Evolutionary conservation across 2,329 filamentous ascomycete species (phyloP), one percentile per base, ranked within the genome.

Genomic region (Ustulina deusta): DNA sequence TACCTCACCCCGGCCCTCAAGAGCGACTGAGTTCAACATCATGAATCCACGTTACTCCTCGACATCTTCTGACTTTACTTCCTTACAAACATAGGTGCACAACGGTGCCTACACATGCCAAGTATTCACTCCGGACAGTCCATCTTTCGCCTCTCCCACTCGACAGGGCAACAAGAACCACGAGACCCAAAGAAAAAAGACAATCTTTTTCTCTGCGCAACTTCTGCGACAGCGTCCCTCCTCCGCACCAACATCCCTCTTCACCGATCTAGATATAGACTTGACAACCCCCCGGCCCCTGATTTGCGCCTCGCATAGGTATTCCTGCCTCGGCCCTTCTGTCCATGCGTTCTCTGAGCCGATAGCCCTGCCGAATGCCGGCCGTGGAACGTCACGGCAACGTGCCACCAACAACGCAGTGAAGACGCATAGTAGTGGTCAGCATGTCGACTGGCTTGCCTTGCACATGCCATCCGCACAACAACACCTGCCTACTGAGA

Each of bases 371-470:
- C 46, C 58, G 34, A 60, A 55, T 60, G 40, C 65, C 49, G 56
- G 55, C 46, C 62, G 65, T 61, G 62, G 42, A 65, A 65, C 55
- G 15, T 63, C 36, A 56, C 46, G 11, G 25, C 54, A 25, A 55
- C 34, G 56, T 46, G 56, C 59, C 48, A 48, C 58, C 58, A 36
- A 46, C 59, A 32, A 57, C 29, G 54, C 15, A 61, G 52, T 15
- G 25, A 57, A 52, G 32, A n/a, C 27, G 55, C 25, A 34, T 55
- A 25, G 36, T 6, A 61, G 49, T 59, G 55, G 61, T 59, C 69
- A 71, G 68, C 65, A 71, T 71, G 69, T 70, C 65, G 69, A 69
- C 68, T 70, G 68, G 69, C 64, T 65, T 61, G 63, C 38, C 51
- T 61, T 60, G 67, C 54, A 56, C 63, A 71, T 67, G 69, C 61